Percentiles rank a stretch among this genome's conserved stretches.
Conservation (phyloP, 495 filamentous ascomycete species). For the Hypoxylon perforatum region DNA sequence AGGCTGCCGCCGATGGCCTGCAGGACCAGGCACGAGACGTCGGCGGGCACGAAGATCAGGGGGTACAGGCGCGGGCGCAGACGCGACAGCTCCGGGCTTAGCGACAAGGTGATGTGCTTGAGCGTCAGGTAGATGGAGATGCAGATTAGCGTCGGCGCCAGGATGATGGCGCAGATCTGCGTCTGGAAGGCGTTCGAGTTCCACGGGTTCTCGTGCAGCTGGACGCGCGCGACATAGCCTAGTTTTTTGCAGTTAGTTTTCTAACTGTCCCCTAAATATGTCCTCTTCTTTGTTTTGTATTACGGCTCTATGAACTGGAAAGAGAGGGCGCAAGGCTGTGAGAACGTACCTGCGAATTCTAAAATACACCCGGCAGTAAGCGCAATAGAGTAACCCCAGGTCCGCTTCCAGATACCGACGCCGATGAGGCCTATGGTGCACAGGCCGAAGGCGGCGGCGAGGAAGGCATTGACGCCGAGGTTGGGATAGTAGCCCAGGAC, state of each 20-base stretch:
- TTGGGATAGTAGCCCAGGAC: conserved; percentile 77
- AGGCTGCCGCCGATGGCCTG: conserved; percentile 74
- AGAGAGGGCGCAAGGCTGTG: too few relatives aligned
- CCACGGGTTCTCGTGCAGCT: conserved; percentile 72
- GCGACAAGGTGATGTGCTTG: conserved; percentile 69
- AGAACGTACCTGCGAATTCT: conserved; percentile 51
- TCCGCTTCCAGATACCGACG: conserved; percentile 66
- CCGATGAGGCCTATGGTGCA: conserved; percentile 58
- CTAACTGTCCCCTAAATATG: too few relatives aligned
- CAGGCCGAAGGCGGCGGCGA: conserved; percentile 65
- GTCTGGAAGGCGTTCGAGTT: conserved; percentile 68
- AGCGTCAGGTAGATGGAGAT: conserved; percentile 75
- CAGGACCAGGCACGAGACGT: conserved; percentile 70
- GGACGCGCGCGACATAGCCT: conserved; percentile 71
- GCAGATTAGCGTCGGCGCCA: conserved; percentile 73
- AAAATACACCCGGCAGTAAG: conserved; percentile 59
- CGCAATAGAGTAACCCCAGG: conserved; percentile 70
- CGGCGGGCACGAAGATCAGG: conserved; percentile 72
- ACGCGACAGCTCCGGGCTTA: conserved; percentile 65
- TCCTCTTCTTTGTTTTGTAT: background rate
- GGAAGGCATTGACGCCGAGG: conserved; percentile 70
- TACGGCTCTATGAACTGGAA: too few relatives aligned
- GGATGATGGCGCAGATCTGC: conserved; percentile 74
- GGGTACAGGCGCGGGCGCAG: conserved; percentile 70
- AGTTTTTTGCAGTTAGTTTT: conserved; percentile 15